Conservation (phyloP, 257 asterid species). For the Jacaranda copaia region DNA sequence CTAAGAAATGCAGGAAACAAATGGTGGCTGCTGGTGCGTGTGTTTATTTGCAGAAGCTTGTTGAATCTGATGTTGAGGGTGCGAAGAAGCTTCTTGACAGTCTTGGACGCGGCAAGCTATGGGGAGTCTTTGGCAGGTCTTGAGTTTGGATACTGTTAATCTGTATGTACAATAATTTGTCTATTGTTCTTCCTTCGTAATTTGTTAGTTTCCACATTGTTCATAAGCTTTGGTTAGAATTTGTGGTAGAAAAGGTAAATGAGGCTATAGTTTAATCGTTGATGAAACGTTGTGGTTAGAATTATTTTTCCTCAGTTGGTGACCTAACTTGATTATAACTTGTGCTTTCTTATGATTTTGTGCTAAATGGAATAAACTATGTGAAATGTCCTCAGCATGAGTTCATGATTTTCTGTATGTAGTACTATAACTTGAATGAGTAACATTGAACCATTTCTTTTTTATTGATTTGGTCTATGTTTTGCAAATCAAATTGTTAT, state of each 20-base stretch:
- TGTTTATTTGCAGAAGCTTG: conserved; percentile 70
- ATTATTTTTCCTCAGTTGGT: conserved; percentile 42
- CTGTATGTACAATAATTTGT: conserved; percentile 48
- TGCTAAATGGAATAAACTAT: conserved; percentile 34
- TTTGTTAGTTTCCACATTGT: conserved; percentile 50
- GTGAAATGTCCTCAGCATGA: conserved; percentile 28
- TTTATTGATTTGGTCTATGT: neutral
- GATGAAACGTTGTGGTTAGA: conserved; percentile 36
- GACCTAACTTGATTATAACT: conserved; percentile 45
- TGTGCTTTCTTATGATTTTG: conserved; percentile 26
- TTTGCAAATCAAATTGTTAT: no score
- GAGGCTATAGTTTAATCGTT: conserved; percentile 42
- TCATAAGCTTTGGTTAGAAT: conserved; percentile 47
- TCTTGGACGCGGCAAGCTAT: conserved; percentile 68
- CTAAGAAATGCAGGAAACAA: conserved; percentile 76
- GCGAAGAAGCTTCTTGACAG: conserved; percentile 80
- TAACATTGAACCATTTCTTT: neutral
- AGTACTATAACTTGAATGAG: neutral
- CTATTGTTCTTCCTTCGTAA: conserved; percentile 24
- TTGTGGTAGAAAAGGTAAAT: conserved; percentile 39
- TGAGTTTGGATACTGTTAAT: conserved; percentile 22
- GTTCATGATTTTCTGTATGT: conserved; percentile 24
- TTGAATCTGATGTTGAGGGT: conserved; percentile 69
- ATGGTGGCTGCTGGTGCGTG: conserved; percentile 73
- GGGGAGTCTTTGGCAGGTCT: conserved; percentile 72